Base-by-base conservation (phyloP, 176 grass and related monocot genomes). In the Aechmea fasciata region DNA sequence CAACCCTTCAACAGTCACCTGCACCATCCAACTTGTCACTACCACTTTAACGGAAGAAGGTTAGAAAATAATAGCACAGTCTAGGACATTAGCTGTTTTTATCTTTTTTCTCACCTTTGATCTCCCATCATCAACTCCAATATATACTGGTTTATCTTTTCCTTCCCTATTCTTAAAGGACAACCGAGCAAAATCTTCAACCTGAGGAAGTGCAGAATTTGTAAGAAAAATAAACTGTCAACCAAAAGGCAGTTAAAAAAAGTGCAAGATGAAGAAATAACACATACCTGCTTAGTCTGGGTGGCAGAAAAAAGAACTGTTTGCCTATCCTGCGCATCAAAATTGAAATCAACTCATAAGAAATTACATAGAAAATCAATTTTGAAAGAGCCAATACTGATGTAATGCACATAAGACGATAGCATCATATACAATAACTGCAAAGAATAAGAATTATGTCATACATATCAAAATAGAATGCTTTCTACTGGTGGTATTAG, bases 291-390 rank as follows among this genome's bases (percentile, higher is more conserved):
- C 14, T 82, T 86, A 17, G 86, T 92, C 69, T 97, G 93, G 4
- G 93, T 97, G 48, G 93, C 93, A 74, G 93, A 92, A 82, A 96
- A 96, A 64, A 97, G 93, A 69, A 91, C 93, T 47, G 93, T 97
- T 90, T 97, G 89, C 64, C 93, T 87, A 68, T 89, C 84, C 93
- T 97, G 86, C 68, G 71, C 63, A 57, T 47, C 51, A 57, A 66
- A 49, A 70, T 68, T 67, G 70, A 19, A 47, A 62, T 17, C 33
- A 66, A 29, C 41, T 77, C 1, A 49, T 23, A 72, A 1, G 59
- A 69, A 13, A 80, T 15, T 68, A 79, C 47, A 52, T 9, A 24
- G 57, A 29, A 75, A 51, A 52, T 61, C 13, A 74, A 54, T 68
- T 50, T 41, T 41, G 67, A 18, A 68, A 47, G 52, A 10, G 57